phyloP scores from a whole-genome alignment of 441 rosid species.

The Brassica hybrid region DNA sequence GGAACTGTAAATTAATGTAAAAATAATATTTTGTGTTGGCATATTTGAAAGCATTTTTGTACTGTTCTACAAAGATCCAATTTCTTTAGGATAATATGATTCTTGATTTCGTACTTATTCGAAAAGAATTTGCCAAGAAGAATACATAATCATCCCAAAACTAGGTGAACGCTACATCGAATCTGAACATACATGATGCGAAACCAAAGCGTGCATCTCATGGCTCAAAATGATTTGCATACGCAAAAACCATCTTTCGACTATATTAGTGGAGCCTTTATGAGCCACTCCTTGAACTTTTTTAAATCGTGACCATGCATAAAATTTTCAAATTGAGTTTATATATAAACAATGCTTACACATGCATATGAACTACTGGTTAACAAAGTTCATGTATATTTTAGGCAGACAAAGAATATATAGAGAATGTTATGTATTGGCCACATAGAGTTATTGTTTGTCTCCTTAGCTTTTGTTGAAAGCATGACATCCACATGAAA shows the following conservation, averaged over 20 bases:
- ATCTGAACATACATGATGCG: conserved; percentile 31
- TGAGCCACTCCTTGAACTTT: conserved; percentile 38
- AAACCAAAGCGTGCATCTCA: conserved; percentile 53
- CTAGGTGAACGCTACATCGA: conserved; percentile 25
- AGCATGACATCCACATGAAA: conserved; percentile 46
- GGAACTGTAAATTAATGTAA: background rate
- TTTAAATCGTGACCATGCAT: conserved; percentile 35
- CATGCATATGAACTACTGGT: conserved; percentile 28
- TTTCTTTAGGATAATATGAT: conserved; percentile 20
- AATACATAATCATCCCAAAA: conserved; percentile 9
- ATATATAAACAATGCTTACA: conserved; percentile 29
- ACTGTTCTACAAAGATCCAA: conserved; percentile 23
- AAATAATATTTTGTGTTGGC: conserved; percentile 2
- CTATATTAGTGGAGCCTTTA: conserved; percentile 62
- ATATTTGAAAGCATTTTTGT: conserved; percentile 18
- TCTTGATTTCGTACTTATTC: conserved; percentile 19
- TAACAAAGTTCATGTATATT: conserved; percentile 21
- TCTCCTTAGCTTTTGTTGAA: conserved; percentile 39
- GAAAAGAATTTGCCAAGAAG: conserved; percentile 5
- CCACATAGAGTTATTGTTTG: conserved; percentile 41
- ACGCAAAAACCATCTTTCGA: conserved; percentile 50
- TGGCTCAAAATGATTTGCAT: conserved; percentile 62
- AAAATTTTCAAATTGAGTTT: conserved; percentile 21
- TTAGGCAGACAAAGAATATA: conserved; percentile 37
- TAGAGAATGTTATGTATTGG: conserved; percentile 30